Conservation (phyloP, 805 yeast genomes). For the Priceomyces medius region DNA sequence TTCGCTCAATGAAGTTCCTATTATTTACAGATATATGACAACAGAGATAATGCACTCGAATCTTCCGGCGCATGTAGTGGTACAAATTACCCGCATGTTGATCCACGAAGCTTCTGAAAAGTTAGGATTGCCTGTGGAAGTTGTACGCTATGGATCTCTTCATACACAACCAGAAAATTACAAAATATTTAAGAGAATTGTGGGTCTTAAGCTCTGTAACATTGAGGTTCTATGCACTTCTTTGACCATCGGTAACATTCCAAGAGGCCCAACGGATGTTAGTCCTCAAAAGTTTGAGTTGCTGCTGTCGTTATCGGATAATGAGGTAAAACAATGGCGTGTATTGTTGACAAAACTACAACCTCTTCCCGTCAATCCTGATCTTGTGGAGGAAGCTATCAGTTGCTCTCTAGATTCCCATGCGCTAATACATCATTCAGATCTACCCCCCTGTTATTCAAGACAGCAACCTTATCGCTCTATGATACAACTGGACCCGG, state of each 20-base stretch:
- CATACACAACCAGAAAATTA: constrained; percentile 15
- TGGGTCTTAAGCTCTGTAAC: constrained; percentile 7
- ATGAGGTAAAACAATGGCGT: background rate
- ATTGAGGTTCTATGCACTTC: background rate
- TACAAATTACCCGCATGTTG: constrained; percentile 13
- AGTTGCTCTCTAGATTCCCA: no score
- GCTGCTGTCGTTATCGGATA: background rate
- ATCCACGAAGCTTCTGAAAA: constrained; percentile 14
- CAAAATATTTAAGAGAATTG: constrained; percentile 15
- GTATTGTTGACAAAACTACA: background rate
- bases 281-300: background rate
- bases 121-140: constrained; percentile 14
- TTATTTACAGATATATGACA: constrained; percentile 5
- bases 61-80: background rate
- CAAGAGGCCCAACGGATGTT: background rate
- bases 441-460: no score
- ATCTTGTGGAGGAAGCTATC: background rate
- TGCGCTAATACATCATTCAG: no score
- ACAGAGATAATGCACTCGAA: background rate
- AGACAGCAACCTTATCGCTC: no score
- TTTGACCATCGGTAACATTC: background rate
- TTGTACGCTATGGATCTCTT: constrained; percentile 4
- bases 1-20: constrained; percentile 4
- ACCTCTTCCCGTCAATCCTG: background rate
- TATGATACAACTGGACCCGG: no score